These are phyloP conservation scores for Lactarius indigo DNA, from an alignment of 768 basidiomycete genomes.

Conservation along the genomic window DNA sequence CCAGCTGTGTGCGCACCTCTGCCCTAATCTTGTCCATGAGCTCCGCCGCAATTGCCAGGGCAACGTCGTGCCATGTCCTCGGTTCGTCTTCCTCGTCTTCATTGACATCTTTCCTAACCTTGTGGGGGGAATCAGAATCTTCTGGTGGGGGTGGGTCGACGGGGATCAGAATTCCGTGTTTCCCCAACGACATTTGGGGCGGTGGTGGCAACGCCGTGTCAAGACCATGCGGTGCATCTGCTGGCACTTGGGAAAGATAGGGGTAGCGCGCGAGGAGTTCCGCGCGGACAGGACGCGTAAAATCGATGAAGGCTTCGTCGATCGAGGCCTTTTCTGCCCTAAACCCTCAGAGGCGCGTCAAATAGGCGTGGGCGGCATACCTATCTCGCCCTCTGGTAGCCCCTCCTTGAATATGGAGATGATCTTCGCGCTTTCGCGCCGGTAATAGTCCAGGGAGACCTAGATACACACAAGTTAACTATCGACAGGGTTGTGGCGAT, in stretches of 20 bases:
- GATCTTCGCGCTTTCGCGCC: conserved; percentile 87
- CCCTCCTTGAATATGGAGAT: conserved; percentile 76
- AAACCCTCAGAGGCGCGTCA: background rate
- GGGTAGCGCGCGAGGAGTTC: conserved; percentile 72
- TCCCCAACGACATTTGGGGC: conserved; percentile 59
- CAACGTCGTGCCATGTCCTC: conserved; percentile 88
- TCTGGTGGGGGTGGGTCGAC: conserved; percentile 36
- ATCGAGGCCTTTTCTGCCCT: conserved; percentile 90
- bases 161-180: conserved; percentile 61
- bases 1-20: conserved; percentile 64
- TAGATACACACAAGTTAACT: conserved; percentile 29
- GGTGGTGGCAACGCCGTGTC: conserved; percentile 79
- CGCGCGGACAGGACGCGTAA: conserved; percentile 77
- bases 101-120: background rate
- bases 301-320: conserved; percentile 94
- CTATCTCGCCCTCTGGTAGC: conserved; percentile 77
- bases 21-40: conserved; percentile 73
- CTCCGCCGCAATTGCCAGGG: conserved; percentile 83
- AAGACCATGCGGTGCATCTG: conserved; percentile 60
- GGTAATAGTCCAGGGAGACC: conserved; percentile 92
- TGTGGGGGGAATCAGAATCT: conserved; percentile 1
- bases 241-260: conserved; percentile 66
- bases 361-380: conserved; percentile 38
- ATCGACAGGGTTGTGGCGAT: background rate
- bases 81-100: conserved; percentile 32